phyloP scores from a whole-genome alignment of 2,329 filamentous ascomycete species.

The Aspergillus jensenii region DNA sequence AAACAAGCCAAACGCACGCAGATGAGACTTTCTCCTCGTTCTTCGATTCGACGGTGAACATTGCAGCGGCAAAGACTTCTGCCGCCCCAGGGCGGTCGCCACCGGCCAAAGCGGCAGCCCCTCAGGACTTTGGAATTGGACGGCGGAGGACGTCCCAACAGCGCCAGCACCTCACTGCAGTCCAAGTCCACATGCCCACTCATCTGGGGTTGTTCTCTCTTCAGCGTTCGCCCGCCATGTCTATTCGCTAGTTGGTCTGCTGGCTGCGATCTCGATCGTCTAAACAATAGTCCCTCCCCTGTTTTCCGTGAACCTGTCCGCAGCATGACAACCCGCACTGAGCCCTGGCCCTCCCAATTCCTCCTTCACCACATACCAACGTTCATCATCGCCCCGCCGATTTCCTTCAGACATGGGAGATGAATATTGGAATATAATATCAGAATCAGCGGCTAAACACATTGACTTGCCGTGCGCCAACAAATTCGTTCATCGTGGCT shows the following conservation, averaged over 20 bases:
- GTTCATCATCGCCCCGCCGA: background rate
- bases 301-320: background rate
- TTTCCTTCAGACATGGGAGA: background rate
- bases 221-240: background rate
- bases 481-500: background rate
- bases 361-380: background rate
- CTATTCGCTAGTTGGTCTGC: background rate
- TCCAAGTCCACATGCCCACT: background rate
- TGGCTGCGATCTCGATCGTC: background rate
- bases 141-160: too few relatives aligned
- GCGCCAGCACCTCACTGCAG: too few relatives aligned
- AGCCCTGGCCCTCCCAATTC: background rate
- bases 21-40: too few relatives aligned
- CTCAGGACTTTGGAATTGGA: too few relatives aligned
- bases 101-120: background rate
- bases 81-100: conserved; percentile 1
- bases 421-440: background rate
- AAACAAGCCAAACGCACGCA: too few relatives aligned
- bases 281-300: background rate
- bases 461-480: too few relatives aligned
- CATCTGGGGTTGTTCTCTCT: conserved; percentile 2
- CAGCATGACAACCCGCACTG: background rate
- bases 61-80: background rate
- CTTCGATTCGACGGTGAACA: too few relatives aligned
- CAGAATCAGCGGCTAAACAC: background rate